Percentiles rank a stretch among this genome's conserved stretches.
Conservation (phyloP, 2,329 filamentous ascomycete genomes). For the Ceratocystiopsis brevicomis region DNA sequence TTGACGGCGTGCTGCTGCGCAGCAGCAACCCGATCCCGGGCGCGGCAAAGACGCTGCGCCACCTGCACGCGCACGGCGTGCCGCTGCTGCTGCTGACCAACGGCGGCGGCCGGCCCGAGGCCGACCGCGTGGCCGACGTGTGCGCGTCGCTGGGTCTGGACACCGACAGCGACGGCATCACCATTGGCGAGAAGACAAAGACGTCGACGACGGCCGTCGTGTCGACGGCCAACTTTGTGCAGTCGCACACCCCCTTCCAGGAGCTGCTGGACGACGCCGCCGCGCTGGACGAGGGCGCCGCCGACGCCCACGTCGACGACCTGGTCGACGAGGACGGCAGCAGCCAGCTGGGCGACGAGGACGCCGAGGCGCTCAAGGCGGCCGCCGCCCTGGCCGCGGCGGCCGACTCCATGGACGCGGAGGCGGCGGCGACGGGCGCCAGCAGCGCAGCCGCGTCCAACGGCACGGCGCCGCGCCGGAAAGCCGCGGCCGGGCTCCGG, state of each 20-base stretch:
- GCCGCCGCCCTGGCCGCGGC: too few species aligned
- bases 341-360: neutral
- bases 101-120: constrained; percentile 73
- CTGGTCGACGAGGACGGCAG: constrained; percentile 1
- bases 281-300: constrained; percentile 1
- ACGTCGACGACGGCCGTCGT: constrained; percentile 45
- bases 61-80: constrained; percentile 55
- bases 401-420: too few species aligned
- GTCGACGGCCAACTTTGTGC: constrained; percentile 54
- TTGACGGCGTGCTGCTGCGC: constrained; percentile 89
- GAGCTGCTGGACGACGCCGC: constrained; percentile 29
- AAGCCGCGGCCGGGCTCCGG: constrained; percentile 24
- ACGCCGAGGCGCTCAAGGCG: constrained; percentile 3
- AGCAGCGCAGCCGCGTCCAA: too few species aligned
- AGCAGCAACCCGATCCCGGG: constrained; percentile 61
- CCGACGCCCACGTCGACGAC: constrained; percentile 1
- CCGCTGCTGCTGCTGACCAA: constrained; percentile 94
- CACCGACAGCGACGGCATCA: constrained; percentile 49
- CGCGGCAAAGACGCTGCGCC: constrained; percentile 52
- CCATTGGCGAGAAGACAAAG: constrained; percentile 64
- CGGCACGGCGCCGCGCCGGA: too few species aligned
- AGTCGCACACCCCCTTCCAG: constrained; percentile 81
- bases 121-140: constrained; percentile 51
- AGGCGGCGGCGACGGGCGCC: neutral
- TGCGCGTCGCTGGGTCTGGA: constrained; percentile 53